Evolutionary conservation across 208 protist genomes (phyloP), one percentile per base, ranked within the genome.

Genomic region (Crithidia thermophila): DNA sequence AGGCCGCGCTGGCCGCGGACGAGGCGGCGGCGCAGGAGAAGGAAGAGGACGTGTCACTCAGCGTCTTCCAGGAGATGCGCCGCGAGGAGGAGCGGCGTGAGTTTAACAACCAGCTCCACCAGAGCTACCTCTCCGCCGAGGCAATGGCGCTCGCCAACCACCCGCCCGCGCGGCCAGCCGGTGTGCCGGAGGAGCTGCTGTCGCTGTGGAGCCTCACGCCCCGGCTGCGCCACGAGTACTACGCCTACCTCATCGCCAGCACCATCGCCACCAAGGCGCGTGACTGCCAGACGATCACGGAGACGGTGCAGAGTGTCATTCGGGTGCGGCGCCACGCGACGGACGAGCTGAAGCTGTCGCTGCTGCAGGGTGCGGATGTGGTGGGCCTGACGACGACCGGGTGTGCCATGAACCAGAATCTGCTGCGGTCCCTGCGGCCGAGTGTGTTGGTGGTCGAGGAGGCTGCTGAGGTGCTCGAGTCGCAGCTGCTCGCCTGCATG

Each of bases 391-490:
- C 97, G 21, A 98, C 95, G 28, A 97, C 94, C 1, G 94, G 94
- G 23, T 97, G 90, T 37, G 93, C 95, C 6, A 95, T 92, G 72
- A 90, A 98, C 71, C 84, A 91, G 51, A 90, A 89, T 46, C 61
- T 98, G n/a, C 58, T 98, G 33, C 80, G 87, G 30, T 89, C 82
- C 0, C 75, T 98, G 9, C 72, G 79, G 2, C 83, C 94, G 31
- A 93, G 82, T 45, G 89, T 98, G 42, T 64, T 98, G 31, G 75
- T 98, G 18, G 89, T 98, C 27, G 95, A 98, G 72, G 95, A 98
- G 73, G 94, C 95, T 9, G 94, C 91, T 4, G 96, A 98, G 68
- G 90, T 98, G 34, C 77, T 98, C 7, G 94, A 98, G 73, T 89
- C 85, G 25, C 96, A 98, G 66, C 61, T 98, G 34, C 70, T 98